Evolutionary conservation across 176 grass and related monocot genomes (phyloP).

Genomic region (Rhynchospora tenuis): DNA sequence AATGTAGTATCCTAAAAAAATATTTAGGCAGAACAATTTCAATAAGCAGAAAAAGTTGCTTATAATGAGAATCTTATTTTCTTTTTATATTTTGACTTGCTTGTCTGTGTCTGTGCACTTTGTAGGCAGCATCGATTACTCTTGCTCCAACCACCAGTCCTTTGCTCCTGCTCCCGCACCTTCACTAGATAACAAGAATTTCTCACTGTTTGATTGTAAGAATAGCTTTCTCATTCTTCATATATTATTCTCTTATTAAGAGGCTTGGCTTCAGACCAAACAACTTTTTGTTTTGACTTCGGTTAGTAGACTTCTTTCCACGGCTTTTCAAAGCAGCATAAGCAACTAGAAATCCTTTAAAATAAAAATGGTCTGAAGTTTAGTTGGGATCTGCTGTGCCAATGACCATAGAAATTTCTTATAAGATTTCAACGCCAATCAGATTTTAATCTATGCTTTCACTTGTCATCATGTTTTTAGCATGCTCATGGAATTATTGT

Average conservation of each 20-base stretch:
- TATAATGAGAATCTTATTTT: neutral
- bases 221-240: neutral
- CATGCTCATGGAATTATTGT: constrained; percentile 60
- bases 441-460: neutral
- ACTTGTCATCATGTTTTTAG: constrained; percentile 19
- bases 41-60: neutral
- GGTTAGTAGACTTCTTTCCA: neutral
- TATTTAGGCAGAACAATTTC: neutral
- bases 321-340: neutral
- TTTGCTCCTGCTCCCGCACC: constrained; percentile 17
- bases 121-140: constrained; percentile 62
- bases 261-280: neutral
- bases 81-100: neutral
- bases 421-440: neutral
- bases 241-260: neutral
- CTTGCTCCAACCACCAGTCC: constrained; percentile 41
- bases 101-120: neutral
- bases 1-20: neutral
- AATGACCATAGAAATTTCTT: neutral
- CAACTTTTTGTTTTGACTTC: neutral
- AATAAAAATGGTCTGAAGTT: neutral
- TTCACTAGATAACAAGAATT: constrained; percentile 23
- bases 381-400: neutral
- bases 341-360: neutral
- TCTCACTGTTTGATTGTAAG: constrained; percentile 61